Conservation (phyloP, 2,329 filamentous ascomycete species). For the Arthrobotrys iridis region DNA sequence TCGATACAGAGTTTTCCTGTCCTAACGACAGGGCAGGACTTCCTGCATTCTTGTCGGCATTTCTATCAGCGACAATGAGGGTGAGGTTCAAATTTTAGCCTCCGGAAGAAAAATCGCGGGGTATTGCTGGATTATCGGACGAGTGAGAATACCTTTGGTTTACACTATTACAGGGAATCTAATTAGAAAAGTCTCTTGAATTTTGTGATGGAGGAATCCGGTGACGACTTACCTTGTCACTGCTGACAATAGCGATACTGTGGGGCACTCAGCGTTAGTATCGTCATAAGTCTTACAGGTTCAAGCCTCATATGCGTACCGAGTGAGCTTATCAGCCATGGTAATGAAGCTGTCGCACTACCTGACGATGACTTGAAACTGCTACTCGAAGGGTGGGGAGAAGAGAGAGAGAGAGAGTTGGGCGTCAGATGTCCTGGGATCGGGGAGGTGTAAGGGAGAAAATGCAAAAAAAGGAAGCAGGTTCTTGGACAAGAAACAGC, state of each 20-base stretch:
- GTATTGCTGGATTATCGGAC: conserved; percentile 17
- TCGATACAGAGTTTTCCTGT: conserved; percentile 98
- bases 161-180: conserved; percentile 73
- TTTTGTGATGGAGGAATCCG: neutral
- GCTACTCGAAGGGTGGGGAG: conserved; percentile 37
- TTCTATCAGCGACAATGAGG: conserved; percentile 70
- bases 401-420: neutral
- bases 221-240: conserved; percentile 80
- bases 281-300: conserved; percentile 28
- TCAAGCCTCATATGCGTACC: conserved; percentile 69
- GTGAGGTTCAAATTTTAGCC: conserved; percentile 37
- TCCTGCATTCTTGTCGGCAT: conserved; percentile 99
- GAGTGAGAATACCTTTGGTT: conserved; percentile 74
- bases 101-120: conserved; percentile 26
- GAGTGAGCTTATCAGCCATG: conserved; percentile 94
- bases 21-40: conserved; percentile 95
- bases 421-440: neutral
- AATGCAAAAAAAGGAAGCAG: conserved; percentile 6
- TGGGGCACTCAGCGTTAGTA: conserved; percentile 47
- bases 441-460: neutral
- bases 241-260: conserved; percentile 98
- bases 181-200: conserved; percentile 57
- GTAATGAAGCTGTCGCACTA: conserved; percentile 54
- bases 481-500: conserved; percentile 18
- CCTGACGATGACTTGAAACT: conserved; percentile 59